Evolutionary conservation across 257 asterid genomes (phyloP), one percentile per base, ranked within the genome.

Genomic region (Parsonsia alboflavescens): DNA sequence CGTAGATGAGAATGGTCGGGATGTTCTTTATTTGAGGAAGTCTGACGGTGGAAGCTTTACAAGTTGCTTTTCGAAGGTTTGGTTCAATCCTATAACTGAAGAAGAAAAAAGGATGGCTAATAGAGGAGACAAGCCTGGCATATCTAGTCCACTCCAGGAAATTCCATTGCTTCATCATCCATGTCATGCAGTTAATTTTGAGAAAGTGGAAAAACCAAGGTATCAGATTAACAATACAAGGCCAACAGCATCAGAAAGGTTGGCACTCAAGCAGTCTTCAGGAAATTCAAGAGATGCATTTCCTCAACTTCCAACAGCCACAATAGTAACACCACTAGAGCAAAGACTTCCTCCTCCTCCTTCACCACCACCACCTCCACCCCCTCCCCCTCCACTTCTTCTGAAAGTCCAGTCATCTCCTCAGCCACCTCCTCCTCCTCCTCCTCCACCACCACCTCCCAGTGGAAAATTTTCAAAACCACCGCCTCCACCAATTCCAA

Each of bases 1-100:
- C 46, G 88, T 93, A 7, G 96, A 93, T 48, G 96, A 90, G 73
- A 84, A 89, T 63, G 97, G 96, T 22, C 70, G 77, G 75, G 97
- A 93, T 76, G 88, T 93, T 75, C 49, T 90, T 62, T 93, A 91
- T 66, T 56, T 91, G 76, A 77, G 91, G 73, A 86, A 67, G 73
- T 39, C 81, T 21, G 86, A 85, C 9, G 82, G 62, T 11, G 80
- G 84, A n/a, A 71, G 82, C 17, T 63, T 82, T 53, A 42, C 84
- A 8, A 77, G 87, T 21, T 83, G 91, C 62, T 88, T 88, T 63
- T 86, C 96, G 0, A 90, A 88, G 88, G 90, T 88, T 72, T 90
- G 96, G 94, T 77, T 63, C 76, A 88, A 89, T 84, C 93, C 89
- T 6, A 85, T 85, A 72, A 73, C 69, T 13, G 90, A 83, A 71